These are phyloP conservation scores for Alternaria arborescens DNA, from an alignment of 2,329 filamentous ascomycete species.

Conservation along the genomic window DNA sequence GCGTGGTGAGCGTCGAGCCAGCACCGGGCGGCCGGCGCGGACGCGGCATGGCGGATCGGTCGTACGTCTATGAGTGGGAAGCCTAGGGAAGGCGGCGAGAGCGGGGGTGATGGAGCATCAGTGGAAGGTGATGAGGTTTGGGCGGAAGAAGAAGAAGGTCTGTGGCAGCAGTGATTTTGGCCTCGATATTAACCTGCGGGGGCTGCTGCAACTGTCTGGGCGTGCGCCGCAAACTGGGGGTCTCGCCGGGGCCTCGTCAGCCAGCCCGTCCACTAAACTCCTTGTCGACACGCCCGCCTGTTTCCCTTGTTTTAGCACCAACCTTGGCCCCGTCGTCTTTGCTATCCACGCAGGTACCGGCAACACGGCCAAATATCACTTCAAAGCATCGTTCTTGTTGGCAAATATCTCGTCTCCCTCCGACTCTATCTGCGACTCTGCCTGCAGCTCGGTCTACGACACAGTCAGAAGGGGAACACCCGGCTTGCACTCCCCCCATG, in stretches of 20 bases:
- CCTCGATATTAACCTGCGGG: constrained; percentile 36
- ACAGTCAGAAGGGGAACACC: constrained; percentile 2
- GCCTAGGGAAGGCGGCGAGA: constrained; percentile 43
- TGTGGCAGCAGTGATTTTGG: constrained; percentile 23
- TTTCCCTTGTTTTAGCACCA: constrained; percentile 28
- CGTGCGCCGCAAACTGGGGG: constrained; percentile 27
- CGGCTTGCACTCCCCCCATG: neutral
- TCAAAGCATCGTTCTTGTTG: neutral
- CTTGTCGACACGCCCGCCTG: constrained; percentile 24
- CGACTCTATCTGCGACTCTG: neutral
- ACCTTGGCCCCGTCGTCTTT: neutral
- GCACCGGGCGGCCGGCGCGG: constrained; percentile 52
- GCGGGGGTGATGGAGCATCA: constrained; percentile 45
- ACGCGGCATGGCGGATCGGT: constrained; percentile 46
- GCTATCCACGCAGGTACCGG: constrained; percentile 11
- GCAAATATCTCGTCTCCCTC: neutral
- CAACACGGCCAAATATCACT: neutral
- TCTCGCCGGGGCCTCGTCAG: constrained; percentile 22
- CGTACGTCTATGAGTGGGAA: constrained; percentile 32
- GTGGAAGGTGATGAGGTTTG: constrained; percentile 24
- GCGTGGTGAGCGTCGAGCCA: constrained; percentile 47
- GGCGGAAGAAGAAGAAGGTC: constrained; percentile 20
- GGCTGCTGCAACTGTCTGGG: constrained; percentile 27
- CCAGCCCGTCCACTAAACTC: constrained; percentile 20
- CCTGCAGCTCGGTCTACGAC: neutral